Conservation (phyloP, 805 yeast species). For the Diddensiella caesifluorescens region DNA sequence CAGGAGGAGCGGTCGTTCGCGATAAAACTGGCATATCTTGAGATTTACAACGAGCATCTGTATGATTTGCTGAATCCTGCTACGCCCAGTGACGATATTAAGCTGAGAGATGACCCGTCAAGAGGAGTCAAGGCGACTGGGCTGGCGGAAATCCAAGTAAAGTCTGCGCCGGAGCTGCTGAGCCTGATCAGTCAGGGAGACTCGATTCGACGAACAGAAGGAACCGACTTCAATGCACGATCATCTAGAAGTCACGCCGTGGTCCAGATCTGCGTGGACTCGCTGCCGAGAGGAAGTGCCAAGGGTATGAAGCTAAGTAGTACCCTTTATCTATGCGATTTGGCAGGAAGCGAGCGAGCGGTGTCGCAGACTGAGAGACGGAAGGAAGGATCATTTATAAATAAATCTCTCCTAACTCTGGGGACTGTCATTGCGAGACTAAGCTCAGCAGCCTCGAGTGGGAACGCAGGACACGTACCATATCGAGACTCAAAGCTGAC, state of each 20-base stretch:
- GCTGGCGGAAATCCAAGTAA: conserved; percentile 55
- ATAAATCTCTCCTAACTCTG: conserved; percentile 82
- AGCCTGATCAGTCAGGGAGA: conserved; percentile 65
- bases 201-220: conserved; percentile 67
- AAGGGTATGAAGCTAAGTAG: conserved; percentile 37
- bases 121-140: conserved; percentile 75
- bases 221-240: conserved; percentile 82
- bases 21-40: conserved; percentile 67
- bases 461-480: conserved; percentile 62
- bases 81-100: conserved; percentile 48
- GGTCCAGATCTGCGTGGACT: conserved; percentile 56
- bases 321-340: conserved; percentile 80
- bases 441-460: conserved; percentile 37
- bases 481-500: conserved; percentile 92
- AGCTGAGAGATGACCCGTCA: conserved; percentile 68
- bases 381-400: conserved; percentile 90
- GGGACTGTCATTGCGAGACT: conserved; percentile 89
- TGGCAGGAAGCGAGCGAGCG: conserved; percentile 95
- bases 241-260: conserved; percentile 91
- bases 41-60: conserved; percentile 84
- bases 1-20: conserved; percentile 34
- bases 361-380: conserved; percentile 69
- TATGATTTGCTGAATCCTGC: conserved; percentile 59
- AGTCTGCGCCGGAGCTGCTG: conserved; percentile 54
- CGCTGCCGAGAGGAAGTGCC: conserved; percentile 35